These are phyloP conservation scores for Citrullus amarus DNA, from an alignment of 306 rosid species.

Conservation along the genomic window DNA sequence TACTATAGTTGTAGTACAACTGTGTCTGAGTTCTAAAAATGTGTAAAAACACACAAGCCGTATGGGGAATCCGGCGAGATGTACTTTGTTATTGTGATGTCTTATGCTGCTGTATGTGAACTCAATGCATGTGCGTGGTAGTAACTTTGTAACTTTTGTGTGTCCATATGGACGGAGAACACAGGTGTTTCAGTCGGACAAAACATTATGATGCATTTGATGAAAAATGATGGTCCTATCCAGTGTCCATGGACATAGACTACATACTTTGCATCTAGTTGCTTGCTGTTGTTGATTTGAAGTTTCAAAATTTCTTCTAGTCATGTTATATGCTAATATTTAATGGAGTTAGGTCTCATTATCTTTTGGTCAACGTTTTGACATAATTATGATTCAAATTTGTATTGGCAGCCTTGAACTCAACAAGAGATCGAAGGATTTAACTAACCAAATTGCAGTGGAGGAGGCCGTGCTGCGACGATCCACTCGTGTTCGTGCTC, in stretches of 20 bases:
- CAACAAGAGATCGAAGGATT: constrained; percentile 54
- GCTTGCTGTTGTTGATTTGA: not conserved
- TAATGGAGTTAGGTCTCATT: not conserved
- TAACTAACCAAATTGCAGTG: constrained; percentile 32
- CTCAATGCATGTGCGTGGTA: not conserved
- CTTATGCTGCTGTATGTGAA: not conserved
- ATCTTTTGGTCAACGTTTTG: not conserved
- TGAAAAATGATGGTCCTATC: not conserved
- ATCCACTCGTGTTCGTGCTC: constrained; percentile 90
- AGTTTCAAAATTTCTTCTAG: not conserved
- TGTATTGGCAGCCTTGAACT: constrained; percentile 37
- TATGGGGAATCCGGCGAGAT: not conserved
- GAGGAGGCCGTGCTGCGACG: constrained; percentile 73
- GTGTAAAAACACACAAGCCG: not conserved
- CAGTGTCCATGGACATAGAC: not conserved
- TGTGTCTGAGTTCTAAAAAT: too few species aligned
- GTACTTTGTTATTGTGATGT: not conserved
- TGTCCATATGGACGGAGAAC: not conserved
- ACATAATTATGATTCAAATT: not conserved
- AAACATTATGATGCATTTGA: not conserved
- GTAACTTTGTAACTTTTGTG: not conserved
- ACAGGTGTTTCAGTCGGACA: not conserved
- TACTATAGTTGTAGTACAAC: too few species aligned
- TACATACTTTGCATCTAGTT: not conserved
- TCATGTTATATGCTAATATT: not conserved